phyloP scores from a whole-genome alignment of 371 early-diverging fungal genomes.

The Fennellomyces sp. region DNA sequence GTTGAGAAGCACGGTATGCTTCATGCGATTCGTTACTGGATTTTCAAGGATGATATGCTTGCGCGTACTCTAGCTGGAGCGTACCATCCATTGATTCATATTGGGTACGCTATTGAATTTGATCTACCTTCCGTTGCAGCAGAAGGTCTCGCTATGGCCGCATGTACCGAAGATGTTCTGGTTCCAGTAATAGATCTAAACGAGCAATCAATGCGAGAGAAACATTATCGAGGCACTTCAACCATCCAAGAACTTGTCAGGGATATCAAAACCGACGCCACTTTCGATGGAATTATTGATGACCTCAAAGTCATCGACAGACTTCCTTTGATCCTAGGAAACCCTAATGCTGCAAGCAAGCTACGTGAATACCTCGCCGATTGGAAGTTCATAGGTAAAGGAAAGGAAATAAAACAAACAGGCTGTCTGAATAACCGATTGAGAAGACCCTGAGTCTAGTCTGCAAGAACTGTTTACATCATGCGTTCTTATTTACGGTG shows the following conservation, averaged over 20 bases:
- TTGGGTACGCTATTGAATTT: slow-evolving; percentile 68
- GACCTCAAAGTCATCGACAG: too few species aligned
- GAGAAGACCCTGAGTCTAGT: slow-evolving; percentile 22
- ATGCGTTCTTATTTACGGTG: slow-evolving; percentile 20
- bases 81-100: slow-evolving; percentile 62
- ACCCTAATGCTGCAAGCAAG: slow-evolving; percentile 15
- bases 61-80: slow-evolving; percentile 47
- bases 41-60: slow-evolving; percentile 44
- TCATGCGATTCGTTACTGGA: slow-evolving; percentile 44
- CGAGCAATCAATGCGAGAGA: not conserved
- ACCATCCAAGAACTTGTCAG: not conserved
- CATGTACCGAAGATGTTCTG: not conserved
- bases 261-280: not conserved
- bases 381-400: slow-evolving; percentile 32
- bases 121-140: slow-evolving; percentile 50
- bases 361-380: slow-evolving; percentile 24
- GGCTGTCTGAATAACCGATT: not conserved
- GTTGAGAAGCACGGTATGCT: slow-evolving; percentile 39
- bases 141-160: slow-evolving; percentile 49
- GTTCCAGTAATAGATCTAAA: not conserved
- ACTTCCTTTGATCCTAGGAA: slow-evolving; percentile 2
- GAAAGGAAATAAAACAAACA: too few species aligned
- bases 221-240: not conserved
- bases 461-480: slow-evolving; percentile 33
- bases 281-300: slow-evolving; percentile 8